These are phyloP conservation scores for Saccharomycopsis synnaedendra DNA, from an alignment of 805 yeast species.

Conservation along the genomic window DNA sequence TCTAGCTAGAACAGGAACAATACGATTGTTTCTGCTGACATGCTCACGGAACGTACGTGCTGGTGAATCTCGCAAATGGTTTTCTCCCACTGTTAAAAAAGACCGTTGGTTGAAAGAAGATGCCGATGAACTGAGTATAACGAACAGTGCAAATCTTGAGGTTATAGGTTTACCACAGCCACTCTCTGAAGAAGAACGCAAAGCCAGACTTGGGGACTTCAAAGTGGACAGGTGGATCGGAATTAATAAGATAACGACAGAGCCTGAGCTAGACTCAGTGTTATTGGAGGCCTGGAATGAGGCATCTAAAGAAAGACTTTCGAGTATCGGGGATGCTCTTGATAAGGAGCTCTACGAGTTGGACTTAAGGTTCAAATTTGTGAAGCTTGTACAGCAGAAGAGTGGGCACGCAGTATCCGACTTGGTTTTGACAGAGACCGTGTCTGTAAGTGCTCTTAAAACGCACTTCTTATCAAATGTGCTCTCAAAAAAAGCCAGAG, in stretches of 20 bases:
- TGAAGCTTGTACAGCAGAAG: slow-evolving; percentile 10
- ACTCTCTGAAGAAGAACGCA: slow-evolving; percentile 7
- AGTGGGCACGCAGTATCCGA: slow-evolving; percentile 14
- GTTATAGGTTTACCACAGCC: slow-evolving; percentile 14
- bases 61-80: no score
- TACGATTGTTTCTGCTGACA: no score
- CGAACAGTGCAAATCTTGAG: slow-evolving; percentile 4
- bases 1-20: no score
- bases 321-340: slow-evolving; percentile 1
- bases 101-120: background rate
- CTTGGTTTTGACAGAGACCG: slow-evolving; percentile 9
- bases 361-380: slow-evolving; percentile 8
- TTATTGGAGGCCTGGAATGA: slow-evolving; percentile 12
- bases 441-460: slow-evolving; percentile 4
- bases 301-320: background rate
- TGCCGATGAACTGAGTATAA: slow-evolving; percentile 2
- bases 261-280: slow-evolving; percentile 5
- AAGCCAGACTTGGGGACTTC: slow-evolving; percentile 8
- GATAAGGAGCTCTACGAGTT: slow-evolving; percentile 5
- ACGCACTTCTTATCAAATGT: slow-evolving; percentile 2
- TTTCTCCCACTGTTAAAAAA: no score
- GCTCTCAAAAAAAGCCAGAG: background rate
- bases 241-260: slow-evolving; percentile 6
- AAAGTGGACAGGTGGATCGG: slow-evolving; percentile 11
- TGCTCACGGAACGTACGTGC: no score